Base-by-base conservation (phyloP, 192 early-diverging fungal genomes). In the Diversispora eburnea region DNA sequence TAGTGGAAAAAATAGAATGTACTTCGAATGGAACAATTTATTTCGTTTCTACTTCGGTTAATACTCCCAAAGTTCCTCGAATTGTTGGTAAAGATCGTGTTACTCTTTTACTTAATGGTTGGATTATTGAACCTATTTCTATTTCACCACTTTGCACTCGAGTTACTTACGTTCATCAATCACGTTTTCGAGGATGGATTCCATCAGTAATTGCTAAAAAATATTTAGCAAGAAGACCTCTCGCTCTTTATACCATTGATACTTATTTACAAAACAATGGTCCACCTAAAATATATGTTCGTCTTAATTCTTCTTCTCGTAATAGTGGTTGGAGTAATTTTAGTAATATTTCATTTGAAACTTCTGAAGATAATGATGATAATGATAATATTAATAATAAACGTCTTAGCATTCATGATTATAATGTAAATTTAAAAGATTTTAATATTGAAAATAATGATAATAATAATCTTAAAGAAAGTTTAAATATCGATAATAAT, bases 171-270 rank as follows among this genome's bases (percentile, higher is more conserved):
- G 74, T 88, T n/a, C 78, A 86, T 61, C 86, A 88, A 70, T 79
- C 81, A 13, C 80, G 77, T 25, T 76, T 83, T 59, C 75, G 80
- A 61, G 85, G 83, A n/a, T 80, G 86, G 79, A 73, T 88, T 9
- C 84, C 86, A n/a, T 79, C 81, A n/a, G 83, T 88, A 48, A 75
- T 82, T 67, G 84, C 86, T 10, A 82, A 80, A 75, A 83, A 84
- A 46, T 72, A 83, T 7, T 79, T 86, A 33, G 77, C 80, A 3
- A 78, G 81, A 55, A 78, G 86, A 10, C 82, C 84, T 17, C 65
- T 86, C 3, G 83, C 86, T 39, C 82, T 88, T 48, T 70, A 82
- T 3, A 77, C 77, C 1, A 84, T 88, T 22, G 80, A 85, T 17
- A 80, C 76, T 6, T 85, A 88, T 69, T 73, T 88, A 49, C 79